phyloP scores from a whole-genome alignment of 805 yeast genomes.

The Ogataea pilisensis region DNA sequence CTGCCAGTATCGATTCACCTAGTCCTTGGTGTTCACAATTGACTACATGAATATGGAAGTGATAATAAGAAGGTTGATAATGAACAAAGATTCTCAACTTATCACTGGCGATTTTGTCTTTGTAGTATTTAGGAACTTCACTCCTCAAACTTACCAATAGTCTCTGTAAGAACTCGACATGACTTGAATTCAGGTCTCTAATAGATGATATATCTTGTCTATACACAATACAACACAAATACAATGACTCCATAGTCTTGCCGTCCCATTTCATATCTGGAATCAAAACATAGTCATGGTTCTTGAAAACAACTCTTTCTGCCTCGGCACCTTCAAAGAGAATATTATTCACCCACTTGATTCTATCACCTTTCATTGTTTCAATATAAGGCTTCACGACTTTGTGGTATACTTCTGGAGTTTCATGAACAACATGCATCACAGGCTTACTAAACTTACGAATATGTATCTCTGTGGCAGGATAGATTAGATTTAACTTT shows the following conservation, averaged over 20 bases:
- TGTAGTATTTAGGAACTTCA: constrained; percentile 45
- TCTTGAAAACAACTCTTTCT: constrained; percentile 70
- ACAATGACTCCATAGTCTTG: constrained; percentile 59
- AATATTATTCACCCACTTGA: constrained; percentile 89
- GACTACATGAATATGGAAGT: constrained; percentile 89
- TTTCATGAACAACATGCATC: constrained; percentile 65
- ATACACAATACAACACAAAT: constrained; percentile 72
- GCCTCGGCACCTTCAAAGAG: constrained; percentile 78
- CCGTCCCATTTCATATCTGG: constrained; percentile 99
- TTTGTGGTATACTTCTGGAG: constrained; percentile 66
- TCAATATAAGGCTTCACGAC: constrained; percentile 73
- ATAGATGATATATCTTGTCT: constrained; percentile 66
- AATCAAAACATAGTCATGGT: constrained; percentile 65
- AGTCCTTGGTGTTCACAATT: constrained; percentile 65
- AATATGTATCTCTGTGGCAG: constrained; percentile 85
- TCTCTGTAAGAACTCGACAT: constrained; percentile 52
- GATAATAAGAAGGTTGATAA: constrained; percentile 95
- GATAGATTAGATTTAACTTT: constrained; percentile 75
- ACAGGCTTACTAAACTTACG: constrained; percentile 63
- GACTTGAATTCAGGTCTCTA: constrained; percentile 63
- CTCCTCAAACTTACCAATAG: constrained; percentile 43
- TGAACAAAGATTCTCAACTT: constrained; percentile 78
- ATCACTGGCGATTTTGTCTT: constrained; percentile 38
- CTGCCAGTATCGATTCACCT: constrained; percentile 64
- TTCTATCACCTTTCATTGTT: constrained; percentile 68